Evolutionary conservation across 108 stramenopile genomes (phyloP), one percentile per base, ranked within the genome.

Genomic region (Cyclotella cryptica): DNA sequence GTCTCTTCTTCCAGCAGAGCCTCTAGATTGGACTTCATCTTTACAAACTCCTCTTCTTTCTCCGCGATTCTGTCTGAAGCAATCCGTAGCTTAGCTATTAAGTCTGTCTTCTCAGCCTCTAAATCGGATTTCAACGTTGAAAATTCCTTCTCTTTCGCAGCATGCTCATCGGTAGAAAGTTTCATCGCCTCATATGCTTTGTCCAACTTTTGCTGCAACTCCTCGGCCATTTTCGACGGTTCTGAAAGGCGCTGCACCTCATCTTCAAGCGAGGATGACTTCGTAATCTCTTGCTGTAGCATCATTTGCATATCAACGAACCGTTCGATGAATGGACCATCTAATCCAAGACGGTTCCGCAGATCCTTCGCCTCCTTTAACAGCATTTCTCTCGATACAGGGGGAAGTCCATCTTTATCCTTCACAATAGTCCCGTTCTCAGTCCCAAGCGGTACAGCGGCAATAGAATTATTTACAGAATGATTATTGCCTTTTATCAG

Each of bases 171-270:
- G 9, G 54, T 5, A 10, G 55, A 22, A 10, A 17, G 6, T n/a
- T 71, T 15, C 55, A 71, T 57, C 14, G 55, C 69, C 40, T 71
- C 55, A 53, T 68, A 52, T 29, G 67, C 67, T 22, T 57, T 19
- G 22, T 58, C 30, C 22, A 71, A 40, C 22, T 55, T 43, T 19
- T 71, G 40, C 21, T 44, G 35, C 40, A 55, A 29, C 42, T 58
- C 69, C 0, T 69, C 66, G 44, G 55, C 43, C 18, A 54, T 41
- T 9, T 15, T 43, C 28, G 15, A 1, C 18, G 13, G 4, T 2
- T 18, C 62, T 15, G 52, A 51, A 10, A 58, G 21, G 10, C 22
- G n/a, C 21, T 71, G 40, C 22, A 71, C 28, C 22, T 71, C 42
- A 10, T 58, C 58, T 57, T 71, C 39, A 5, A 71, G 18, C 10